Percentiles rank a stretch among this genome's conserved stretches.
Conservation (phyloP, 441 rosid species). For the Brassica balearica region DNA sequence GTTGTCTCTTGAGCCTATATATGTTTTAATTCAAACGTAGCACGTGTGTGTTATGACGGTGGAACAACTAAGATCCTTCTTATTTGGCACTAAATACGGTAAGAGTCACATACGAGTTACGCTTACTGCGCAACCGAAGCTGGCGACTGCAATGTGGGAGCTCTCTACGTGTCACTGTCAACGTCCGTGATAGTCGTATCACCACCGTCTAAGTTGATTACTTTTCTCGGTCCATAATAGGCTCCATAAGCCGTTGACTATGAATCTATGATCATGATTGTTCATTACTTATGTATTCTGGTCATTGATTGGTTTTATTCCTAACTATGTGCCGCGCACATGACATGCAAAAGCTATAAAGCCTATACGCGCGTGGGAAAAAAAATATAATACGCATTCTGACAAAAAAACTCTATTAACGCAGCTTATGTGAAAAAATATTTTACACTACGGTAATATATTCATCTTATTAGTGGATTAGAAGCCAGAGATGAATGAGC, state of each 20-base stretch:
- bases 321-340: slow-evolving; percentile 13
- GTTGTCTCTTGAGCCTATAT: slow-evolving; percentile 32
- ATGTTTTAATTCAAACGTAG: slow-evolving; percentile 14
- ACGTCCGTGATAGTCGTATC: slow-evolving; percentile 1
- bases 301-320: slow-evolving; percentile 12
- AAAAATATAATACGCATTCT: neutral
- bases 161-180: slow-evolving; percentile 17
- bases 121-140: slow-evolving; percentile 40
- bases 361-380: neutral
- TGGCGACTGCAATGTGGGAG: slow-evolving; percentile 16
- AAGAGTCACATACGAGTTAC: slow-evolving; percentile 28
- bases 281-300: slow-evolving; percentile 1
- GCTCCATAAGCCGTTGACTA: slow-evolving; percentile 19
- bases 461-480: neutral
- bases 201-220: slow-evolving; percentile 11
- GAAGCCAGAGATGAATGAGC: neutral
- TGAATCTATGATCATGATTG: neutral
- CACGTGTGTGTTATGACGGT: slow-evolving; percentile 44
- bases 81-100: slow-evolving; percentile 40
- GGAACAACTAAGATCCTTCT: slow-evolving; percentile 36
- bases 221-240: neutral
- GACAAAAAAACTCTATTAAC: neutral
- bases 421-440: neutral
- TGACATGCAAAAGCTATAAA: slow-evolving; percentile 22
- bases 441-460: neutral